A percentile compares a stretch with the other conserved stretches of the same genome.
Conservation (phyloP, 2,329 filamentous ascomycete genomes). For the Exophiala bonariae region DNA sequence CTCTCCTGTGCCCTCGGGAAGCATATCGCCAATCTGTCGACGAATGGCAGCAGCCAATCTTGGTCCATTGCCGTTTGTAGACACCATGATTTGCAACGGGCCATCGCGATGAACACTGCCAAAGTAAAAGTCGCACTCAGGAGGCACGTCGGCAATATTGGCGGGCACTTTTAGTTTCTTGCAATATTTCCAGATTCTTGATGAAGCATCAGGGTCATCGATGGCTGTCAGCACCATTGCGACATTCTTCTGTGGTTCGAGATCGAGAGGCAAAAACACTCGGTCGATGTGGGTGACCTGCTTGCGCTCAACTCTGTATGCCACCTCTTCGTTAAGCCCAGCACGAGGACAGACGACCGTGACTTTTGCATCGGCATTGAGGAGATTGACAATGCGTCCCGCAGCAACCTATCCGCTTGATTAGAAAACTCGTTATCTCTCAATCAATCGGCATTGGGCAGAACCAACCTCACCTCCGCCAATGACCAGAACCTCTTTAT, state of each 20-base stretch:
- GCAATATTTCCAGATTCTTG: constrained; percentile 89
- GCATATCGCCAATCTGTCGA: constrained; percentile 71
- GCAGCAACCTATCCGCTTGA: constrained; percentile 73
- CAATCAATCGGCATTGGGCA: neutral
- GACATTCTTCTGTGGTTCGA: constrained; percentile 62
- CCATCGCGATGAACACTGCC: constrained; percentile 93
- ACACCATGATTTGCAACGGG: constrained; percentile 96
- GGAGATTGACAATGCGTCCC: constrained; percentile 87
- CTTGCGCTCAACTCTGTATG: constrained; percentile 71
- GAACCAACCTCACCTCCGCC: constrained; percentile 87
- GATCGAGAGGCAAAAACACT: constrained; percentile 80
- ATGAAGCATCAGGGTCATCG: constrained; percentile 89
- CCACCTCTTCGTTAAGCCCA: constrained; percentile 86
- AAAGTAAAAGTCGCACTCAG: constrained; percentile 99
- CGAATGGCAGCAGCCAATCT: constrained; percentile 85
- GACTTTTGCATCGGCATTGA: constrained; percentile 91
- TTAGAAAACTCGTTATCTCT: constrained; percentile 1
- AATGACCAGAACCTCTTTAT: constrained; percentile 86
- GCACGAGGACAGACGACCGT: constrained; percentile 77
- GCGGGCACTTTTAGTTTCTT: constrained; percentile 80
- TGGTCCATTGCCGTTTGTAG: constrained; percentile 94
- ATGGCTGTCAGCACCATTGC: constrained; percentile 93
- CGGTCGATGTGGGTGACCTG: constrained; percentile 81
- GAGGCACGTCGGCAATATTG: constrained; percentile 95
- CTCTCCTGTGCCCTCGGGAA: constrained; percentile 78